phyloP scores from a whole-genome alignment of 1,284 basidiomycete genomes.

The Ustilago tritici region DNA sequence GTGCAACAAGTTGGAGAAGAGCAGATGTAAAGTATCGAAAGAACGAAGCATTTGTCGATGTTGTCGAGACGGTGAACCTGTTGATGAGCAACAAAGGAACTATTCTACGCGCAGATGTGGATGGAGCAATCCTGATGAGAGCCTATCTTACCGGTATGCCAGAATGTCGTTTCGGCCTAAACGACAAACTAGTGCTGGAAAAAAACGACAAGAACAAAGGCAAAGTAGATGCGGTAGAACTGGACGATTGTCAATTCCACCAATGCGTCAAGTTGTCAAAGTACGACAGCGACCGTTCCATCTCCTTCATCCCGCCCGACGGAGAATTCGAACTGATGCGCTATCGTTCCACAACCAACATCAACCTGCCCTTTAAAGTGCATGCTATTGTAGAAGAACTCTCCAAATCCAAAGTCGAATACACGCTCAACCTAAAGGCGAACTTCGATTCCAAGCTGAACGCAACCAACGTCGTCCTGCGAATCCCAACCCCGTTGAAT shows the following conservation, averaged over 20 bases:
- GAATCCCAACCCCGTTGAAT: slow-evolving; percentile 95
- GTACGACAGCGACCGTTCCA: slow-evolving; percentile 91
- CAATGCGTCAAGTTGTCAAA: slow-evolving; percentile 95
- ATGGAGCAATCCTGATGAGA: slow-evolving; percentile 97
- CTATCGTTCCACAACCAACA: slow-evolving; percentile 93
- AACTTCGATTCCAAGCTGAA: slow-evolving; percentile 92
- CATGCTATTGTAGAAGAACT: slow-evolving; percentile 93
- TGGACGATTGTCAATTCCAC: slow-evolving; percentile 98
- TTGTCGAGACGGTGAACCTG: slow-evolving; percentile 94
- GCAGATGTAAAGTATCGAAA: slow-evolving; percentile 97
- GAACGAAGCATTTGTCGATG: slow-evolving; percentile 98
- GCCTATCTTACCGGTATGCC: slow-evolving; percentile 95
- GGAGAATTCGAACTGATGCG: slow-evolving; percentile 99
- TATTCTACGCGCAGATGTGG: slow-evolving; percentile 93
- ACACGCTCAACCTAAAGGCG: slow-evolving; percentile 87
- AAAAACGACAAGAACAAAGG: slow-evolving; percentile 73
- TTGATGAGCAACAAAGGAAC: slow-evolving; percentile 96
- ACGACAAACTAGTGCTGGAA: slow-evolving; percentile 97
- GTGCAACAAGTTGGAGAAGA: slow-evolving; percentile 91
- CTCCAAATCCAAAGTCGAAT: slow-evolving; percentile 89
- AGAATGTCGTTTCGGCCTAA: slow-evolving; percentile 97
- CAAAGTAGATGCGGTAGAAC: slow-evolving; percentile 73
- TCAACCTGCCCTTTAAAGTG: slow-evolving; percentile 90
- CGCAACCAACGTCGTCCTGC: slow-evolving; percentile 89
- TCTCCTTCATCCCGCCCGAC: slow-evolving; percentile 97